Percentiles rank a stretch among this genome's conserved stretches.
Conservation (phyloP, 2,329 filamentous ascomycete genomes). For the Beauveria sp. region DNA sequence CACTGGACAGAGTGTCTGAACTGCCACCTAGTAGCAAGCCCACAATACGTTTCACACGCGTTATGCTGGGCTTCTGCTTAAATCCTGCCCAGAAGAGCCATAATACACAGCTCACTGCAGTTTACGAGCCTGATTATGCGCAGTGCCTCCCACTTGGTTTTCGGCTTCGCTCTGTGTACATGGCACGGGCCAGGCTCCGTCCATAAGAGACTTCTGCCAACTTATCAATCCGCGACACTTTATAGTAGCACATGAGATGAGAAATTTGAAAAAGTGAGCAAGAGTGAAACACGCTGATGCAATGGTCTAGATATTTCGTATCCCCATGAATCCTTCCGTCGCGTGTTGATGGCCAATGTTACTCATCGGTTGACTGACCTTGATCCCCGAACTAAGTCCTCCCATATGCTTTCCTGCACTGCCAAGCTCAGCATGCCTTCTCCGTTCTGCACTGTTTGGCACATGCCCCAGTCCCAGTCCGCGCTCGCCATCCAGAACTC, state of each 20-base stretch:
- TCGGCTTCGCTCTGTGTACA: no score
- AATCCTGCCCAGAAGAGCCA: no score
- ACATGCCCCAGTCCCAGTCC: background rate
- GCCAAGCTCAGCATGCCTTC: background rate
- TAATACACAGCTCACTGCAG: no score
- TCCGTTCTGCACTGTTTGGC: slow-evolving; percentile 1
- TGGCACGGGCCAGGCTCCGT: no score
- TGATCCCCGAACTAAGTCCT: slow-evolving; percentile 13
- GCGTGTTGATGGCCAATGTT: slow-evolving; percentile 14
- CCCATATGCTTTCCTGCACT: background rate
- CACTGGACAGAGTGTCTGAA: no score
- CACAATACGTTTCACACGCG: no score
- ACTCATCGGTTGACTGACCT: slow-evolving; percentile 15
- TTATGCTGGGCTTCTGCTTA: no score
- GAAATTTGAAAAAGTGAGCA: no score
- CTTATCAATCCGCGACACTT: background rate
- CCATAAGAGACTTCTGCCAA: background rate
- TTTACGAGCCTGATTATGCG: no score
- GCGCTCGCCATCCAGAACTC: background rate
- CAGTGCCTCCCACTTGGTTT: no score
- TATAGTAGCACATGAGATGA: background rate
- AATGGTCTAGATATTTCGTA: background rate
- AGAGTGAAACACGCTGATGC: background rate
- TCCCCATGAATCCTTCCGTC: background rate
- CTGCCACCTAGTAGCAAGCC: no score